Percentiles rank a stretch among this genome's conserved stretches.
Evolutionary conservation across 805 yeast genomes (phyloP).

Genomic region (Pichia eremophila): DNA sequence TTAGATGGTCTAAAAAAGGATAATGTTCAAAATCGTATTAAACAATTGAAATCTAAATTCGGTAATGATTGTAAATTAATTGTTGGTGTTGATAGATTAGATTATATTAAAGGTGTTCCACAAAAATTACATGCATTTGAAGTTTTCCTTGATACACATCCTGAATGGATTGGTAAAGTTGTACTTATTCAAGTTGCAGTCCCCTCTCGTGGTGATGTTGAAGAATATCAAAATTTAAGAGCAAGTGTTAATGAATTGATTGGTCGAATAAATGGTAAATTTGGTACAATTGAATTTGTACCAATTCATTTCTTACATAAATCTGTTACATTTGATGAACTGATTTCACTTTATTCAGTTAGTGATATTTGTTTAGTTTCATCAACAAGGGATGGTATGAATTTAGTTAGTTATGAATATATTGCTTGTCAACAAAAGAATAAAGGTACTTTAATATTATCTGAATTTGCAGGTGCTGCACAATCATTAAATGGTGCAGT

Average conservation of each 20-base stretch:
- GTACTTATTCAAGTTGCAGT: constrained; percentile 94
- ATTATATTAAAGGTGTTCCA: constrained; percentile 96
- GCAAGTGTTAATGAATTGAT: constrained; percentile 94
- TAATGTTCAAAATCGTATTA: constrained; percentile 56
- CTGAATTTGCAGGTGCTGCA: constrained; percentile 99
- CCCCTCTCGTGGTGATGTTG: constrained; percentile 96
- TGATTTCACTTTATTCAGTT: constrained; percentile 75
- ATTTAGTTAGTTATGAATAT: constrained; percentile 90
- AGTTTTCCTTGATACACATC: constrained; percentile 82
- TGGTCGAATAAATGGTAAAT: constrained; percentile 92
- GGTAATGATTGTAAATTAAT: constrained; percentile 74
- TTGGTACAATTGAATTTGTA: constrained; percentile 94
- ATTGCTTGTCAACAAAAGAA: constrained; percentile 83
- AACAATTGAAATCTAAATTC: constrained; percentile 48
- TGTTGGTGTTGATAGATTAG: constrained; percentile 94
- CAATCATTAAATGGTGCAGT: constrained; percentile 92
- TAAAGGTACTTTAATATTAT: constrained; percentile 77
- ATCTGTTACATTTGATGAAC: constrained; percentile 81
- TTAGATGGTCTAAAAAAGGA: constrained; percentile 62
- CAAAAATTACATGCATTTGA: constrained; percentile 96
- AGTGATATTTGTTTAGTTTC: constrained; percentile 89
- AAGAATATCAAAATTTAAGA: constrained; percentile 88
- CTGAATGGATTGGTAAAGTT: constrained; percentile 97
- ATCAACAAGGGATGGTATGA: constrained; percentile 98
- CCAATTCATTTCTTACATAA: constrained; percentile 97